Evolutionary conservation across 2,329 filamentous ascomycete species (phyloP).

Genomic region (Fusarium nodosum): DNA sequence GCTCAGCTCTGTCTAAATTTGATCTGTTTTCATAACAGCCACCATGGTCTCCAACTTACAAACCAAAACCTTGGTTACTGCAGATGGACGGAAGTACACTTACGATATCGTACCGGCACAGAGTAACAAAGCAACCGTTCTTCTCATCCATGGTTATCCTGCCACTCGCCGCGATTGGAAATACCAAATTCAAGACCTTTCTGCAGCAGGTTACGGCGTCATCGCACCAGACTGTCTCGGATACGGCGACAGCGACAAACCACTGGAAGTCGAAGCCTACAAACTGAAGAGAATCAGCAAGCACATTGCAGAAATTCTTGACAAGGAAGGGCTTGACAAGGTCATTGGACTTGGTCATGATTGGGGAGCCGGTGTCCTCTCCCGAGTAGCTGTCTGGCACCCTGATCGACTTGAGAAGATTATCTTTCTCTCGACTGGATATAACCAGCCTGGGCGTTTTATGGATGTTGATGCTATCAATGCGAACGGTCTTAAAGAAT

Average conservation of each 20-base stretch:
- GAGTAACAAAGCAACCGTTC: constrained; percentile 20
- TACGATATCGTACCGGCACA: constrained; percentile 27
- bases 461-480: constrained; percentile 37
- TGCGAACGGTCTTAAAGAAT: constrained; percentile 5
- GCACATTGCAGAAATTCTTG: constrained; percentile 33
- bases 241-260: constrained; percentile 41
- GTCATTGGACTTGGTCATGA: constrained; percentile 40
- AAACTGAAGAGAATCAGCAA: constrained; percentile 20
- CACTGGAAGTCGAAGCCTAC: constrained; percentile 27
- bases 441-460: constrained; percentile 21
- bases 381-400: constrained; percentile 31
- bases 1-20: neutral
- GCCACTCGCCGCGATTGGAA: constrained; percentile 39
- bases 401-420: constrained; percentile 22
- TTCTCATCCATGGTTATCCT: constrained; percentile 43
- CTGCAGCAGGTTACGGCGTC: constrained; percentile 33
- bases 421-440: constrained; percentile 21
- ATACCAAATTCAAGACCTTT: constrained; percentile 30
- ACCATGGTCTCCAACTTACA: neutral
- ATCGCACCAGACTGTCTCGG: constrained; percentile 42
- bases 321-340: constrained; percentile 20
- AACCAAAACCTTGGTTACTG: constrained; percentile 5
- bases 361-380: constrained; percentile 35
- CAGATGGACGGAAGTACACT: constrained; percentile 12
- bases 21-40: fast-evolving